These are phyloP conservation scores for Escovopsis sp. DNA, from an alignment of 2,329 filamentous ascomycete genomes.

Conservation along the genomic window DNA sequence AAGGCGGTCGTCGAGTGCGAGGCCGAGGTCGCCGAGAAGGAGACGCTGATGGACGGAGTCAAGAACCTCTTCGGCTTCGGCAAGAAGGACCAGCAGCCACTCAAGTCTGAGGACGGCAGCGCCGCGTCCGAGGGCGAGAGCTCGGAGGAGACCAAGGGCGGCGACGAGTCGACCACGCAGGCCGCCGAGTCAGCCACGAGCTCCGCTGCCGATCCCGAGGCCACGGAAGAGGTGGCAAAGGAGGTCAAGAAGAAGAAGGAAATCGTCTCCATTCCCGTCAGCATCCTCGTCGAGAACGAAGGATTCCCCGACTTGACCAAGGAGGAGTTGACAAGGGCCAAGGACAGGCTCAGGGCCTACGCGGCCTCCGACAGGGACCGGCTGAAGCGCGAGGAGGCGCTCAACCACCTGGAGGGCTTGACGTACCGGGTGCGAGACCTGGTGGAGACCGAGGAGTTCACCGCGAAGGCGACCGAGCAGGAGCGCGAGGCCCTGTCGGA, in stretches of 20 bases:
- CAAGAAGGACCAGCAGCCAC: slow-evolving; percentile 66
- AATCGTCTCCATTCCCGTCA: slow-evolving; percentile 37
- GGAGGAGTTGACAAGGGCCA: slow-evolving; percentile 33
- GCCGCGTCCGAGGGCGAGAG: slow-evolving; percentile 18
- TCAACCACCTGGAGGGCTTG: slow-evolving; percentile 87
- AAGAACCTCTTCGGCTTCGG: slow-evolving; percentile 95
- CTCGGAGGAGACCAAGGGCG: slow-evolving; percentile 26
- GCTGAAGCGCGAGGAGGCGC: slow-evolving; percentile 61
- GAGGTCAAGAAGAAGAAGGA: slow-evolving; percentile 48
- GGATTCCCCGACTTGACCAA: slow-evolving; percentile 35
- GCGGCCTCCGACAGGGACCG: slow-evolving; percentile 72
- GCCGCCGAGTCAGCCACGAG: slow-evolving; percentile 13
- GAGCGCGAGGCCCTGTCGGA: slow-evolving; percentile 52
- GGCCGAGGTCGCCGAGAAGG: slow-evolving; percentile 55
- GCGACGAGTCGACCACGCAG: slow-evolving; percentile 15
- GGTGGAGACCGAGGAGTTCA: slow-evolving; percentile 61
- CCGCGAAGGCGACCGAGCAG: slow-evolving; percentile 51
- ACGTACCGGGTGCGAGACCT: slow-evolving; percentile 82
- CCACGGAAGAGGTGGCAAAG: slow-evolving; percentile 29
- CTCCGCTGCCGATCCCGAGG: slow-evolving; percentile 21
- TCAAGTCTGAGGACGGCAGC: slow-evolving; percentile 50
- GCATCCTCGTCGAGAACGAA: slow-evolving; percentile 31
- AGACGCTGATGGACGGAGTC: slow-evolving; percentile 77
- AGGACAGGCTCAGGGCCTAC: slow-evolving; percentile 67
- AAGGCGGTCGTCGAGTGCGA: slow-evolving; percentile 76